Base-by-base conservation (phyloP, 1,284 basidiomycete species). In the Ceratobasidium theobromae region DNA sequence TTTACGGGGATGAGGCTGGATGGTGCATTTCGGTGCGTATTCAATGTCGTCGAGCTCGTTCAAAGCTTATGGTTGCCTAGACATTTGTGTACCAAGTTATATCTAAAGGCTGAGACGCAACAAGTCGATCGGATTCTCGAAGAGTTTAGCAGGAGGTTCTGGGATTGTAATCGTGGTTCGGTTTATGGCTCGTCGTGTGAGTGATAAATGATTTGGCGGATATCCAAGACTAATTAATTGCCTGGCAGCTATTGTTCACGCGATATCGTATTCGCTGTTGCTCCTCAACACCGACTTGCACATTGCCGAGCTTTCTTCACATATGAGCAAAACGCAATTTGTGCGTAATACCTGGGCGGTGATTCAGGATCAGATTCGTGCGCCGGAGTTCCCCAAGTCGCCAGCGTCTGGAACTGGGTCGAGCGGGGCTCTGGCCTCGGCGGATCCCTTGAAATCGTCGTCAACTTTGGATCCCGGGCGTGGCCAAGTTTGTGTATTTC, bases 211-310 rank as follows among this genome's bases (percentile, higher is more conserved):
- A n/a, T n/a, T n/a, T n/a, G n/a, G n/a, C n/a, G n/a, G n/a, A n/a
- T n/a, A n/a, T n/a, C 18, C 25, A 48, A 38, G 46, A 35, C 18
- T 53, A 11, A n/a, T 2, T 23, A 18, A 8, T 35, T 43, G 3
- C 32, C 28, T 41, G 5, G 48, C 71, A 88, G 94, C 91, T 69
- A 86, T 97, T 70, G 90, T 99, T 9, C 96, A 99, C 72, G 91
- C 92, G 1, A 88, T 96, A 35, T 84, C 93, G 0, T 99, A 96
- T 73, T 97, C 96, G 1, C 82, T 99, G 53, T 80, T 99, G 0
- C 82, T 99, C 46, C 85, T 99, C 67, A 99, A 99, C 77, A 99
- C 96, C 25, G 96, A 99, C 76, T 82, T 99, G 18, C 95, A 99
- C 76, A 89, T 99, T 62, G 96, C 95, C 40, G 95, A 98, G 43